Base-by-base conservation (phyloP, 331 rosid genomes). In the Rosa hybrid region DNA sequence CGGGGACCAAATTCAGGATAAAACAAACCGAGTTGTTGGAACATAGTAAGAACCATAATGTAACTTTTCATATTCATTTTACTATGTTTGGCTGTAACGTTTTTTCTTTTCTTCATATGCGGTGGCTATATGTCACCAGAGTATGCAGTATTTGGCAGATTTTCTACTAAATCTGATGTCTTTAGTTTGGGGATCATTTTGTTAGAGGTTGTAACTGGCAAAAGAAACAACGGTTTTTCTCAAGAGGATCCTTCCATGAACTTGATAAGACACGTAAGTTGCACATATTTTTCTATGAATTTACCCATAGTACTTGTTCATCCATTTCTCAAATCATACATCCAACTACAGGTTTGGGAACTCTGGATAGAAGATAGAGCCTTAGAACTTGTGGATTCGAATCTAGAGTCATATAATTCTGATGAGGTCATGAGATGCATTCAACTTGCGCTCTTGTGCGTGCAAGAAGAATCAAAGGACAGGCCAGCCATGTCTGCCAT, bases 51-150 rank as follows among this genome's bases (percentile, higher is more conserved):
- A 45, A 42, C 2, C 3, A 12, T 6, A 16, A 0, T 64, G 8
- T 71, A 67, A 18, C 41, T 13, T 74, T 53, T 71, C 68, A 39
- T 39, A 8, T 57, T 77, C 56, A 59, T 7, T 6, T 8, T 16
- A 44, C 0, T 70, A 2, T 60, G 4, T 25, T 14, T 30, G 17
- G 48, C 8, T 27, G 41, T 27, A 21, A 45, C 11, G 2, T 12
- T 20, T 12, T 20, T 8, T 30, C 4, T 1, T 17, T 51, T 45
- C 5, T 12, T 44, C 11, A 5, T 6, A 3, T 74, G 13, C 34
- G 88, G 91, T 53, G 93, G 92, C 1, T 89, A 91, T 56, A 83
- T 88, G 89, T 81, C 92, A 9, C 93, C 88, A 1, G 86, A 91
- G 30, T 91, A 89, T 75, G 93, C 84, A 44, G 82, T 89, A 70